Evolutionary conservation across 2,329 filamentous ascomycete species (phyloP).

Genomic region (Didymella pomorum): DNA sequence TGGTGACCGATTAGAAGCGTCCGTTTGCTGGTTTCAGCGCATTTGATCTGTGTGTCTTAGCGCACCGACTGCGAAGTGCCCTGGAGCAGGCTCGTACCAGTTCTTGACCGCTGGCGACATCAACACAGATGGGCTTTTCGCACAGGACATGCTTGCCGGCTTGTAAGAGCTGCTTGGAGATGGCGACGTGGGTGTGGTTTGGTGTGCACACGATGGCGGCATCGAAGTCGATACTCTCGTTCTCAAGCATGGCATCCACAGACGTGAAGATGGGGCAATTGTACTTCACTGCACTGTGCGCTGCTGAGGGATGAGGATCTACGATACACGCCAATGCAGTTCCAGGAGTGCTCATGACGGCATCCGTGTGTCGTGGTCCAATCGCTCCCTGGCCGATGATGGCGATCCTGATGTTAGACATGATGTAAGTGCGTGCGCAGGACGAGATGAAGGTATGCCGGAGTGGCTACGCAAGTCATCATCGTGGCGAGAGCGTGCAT

Average conservation of each 20-base stretch:
- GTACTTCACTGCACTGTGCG: neutral
- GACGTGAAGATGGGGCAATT: slow-evolving; percentile 1
- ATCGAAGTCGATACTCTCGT: neutral
- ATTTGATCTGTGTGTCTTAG: neutral
- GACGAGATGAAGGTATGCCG: neutral
- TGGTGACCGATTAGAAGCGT: slow-evolving; percentile 4
- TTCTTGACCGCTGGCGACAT: neutral
- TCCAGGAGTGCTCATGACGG: neutral
- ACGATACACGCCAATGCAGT: slow-evolving; percentile 2
- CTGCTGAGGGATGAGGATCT: slow-evolving; percentile 1
- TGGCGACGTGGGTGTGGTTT: slow-evolving; percentile 1
- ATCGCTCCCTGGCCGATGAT: slow-evolving; percentile 7
- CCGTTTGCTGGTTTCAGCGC: neutral
- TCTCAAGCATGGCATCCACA: neutral
- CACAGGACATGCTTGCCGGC: slow-evolving; percentile 1
- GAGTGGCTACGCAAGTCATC: neutral
- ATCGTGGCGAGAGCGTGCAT: neutral
- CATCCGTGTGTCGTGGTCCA: slow-evolving; percentile 1
- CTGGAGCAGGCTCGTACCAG: neutral
- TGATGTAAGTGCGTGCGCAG: neutral
- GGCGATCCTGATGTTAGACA: neutral
- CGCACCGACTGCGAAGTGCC: neutral
- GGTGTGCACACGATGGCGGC: slow-evolving; percentile 8
- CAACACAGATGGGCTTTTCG: slow-evolving; percentile 5
- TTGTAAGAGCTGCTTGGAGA: slow-evolving; percentile 1